Conservation (phyloP, 352 stramenopile species). For the Thraustochytrium striatum region DNA sequence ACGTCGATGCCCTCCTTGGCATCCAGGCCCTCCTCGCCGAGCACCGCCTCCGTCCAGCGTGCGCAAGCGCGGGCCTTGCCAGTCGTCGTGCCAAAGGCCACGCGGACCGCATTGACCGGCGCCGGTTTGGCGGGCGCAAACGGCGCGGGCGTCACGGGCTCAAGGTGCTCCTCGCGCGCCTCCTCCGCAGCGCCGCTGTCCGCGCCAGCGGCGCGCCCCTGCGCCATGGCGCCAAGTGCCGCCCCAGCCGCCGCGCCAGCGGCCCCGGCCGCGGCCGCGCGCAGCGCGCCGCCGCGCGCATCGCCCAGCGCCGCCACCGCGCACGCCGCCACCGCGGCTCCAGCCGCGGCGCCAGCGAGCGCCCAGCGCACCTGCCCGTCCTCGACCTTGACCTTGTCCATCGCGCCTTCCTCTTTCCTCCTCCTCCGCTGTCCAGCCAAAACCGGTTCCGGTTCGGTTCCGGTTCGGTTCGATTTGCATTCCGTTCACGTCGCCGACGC, state of each 20-base stretch:
- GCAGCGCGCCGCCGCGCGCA: neutral
- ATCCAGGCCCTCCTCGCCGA: conserved; percentile 71
- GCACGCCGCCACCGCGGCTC: no score
- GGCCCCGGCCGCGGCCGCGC: neutral
- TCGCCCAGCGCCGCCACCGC: no score
- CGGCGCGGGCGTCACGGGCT: neutral
- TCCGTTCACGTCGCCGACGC: neutral
- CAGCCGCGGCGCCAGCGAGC: no score
- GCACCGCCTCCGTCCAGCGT: conserved; percentile 66
- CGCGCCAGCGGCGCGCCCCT: neutral
- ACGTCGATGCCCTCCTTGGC: conserved; percentile 58
- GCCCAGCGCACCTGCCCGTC: no score
- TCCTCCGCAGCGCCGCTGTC: neutral
- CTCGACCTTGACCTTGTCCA: no score
- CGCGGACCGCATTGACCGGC: conserved; percentile 60
- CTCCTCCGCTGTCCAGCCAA: neutral
- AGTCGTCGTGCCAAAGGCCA: conserved; percentile 76
- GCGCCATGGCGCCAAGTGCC: neutral
- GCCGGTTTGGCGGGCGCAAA: neutral
- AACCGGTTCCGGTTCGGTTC: neutral
- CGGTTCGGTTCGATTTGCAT: neutral
- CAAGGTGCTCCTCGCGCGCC: neutral
- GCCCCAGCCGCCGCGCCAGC: neutral
- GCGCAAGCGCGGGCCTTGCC: conserved; percentile 71
- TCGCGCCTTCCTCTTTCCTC: no score